phyloP scores from a whole-genome alignment of 768 basidiomycete species.

The Albatrellus ellisii region DNA sequence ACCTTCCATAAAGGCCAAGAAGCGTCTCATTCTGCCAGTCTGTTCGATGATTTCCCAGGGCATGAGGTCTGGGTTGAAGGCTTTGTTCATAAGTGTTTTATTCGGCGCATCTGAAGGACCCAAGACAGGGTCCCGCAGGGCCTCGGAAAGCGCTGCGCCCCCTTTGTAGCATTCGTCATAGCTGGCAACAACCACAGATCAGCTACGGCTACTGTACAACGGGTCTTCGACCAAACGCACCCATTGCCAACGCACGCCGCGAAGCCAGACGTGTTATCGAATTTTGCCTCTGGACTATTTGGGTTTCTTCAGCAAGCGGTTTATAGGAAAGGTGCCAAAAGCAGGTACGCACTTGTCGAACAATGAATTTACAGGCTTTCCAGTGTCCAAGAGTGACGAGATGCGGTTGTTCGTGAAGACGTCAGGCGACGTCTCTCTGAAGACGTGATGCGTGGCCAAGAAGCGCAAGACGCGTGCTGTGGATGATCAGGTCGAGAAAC shows the following conservation, averaged over 20 bases:
- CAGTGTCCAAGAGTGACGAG: constrained; percentile 22
- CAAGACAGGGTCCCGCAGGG: constrained; percentile 21
- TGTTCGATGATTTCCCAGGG: too few species aligned
- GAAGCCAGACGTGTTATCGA: constrained; percentile 6
- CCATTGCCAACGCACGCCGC: constrained; percentile 3
- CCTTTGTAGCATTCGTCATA: constrained; percentile 23
- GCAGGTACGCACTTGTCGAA: not conserved
- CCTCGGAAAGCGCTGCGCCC: too few species aligned
- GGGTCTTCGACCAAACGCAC: not conserved
- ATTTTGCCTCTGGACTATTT: constrained; percentile 1
- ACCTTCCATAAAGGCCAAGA: too few species aligned
- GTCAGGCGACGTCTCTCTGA: constrained; percentile 23
- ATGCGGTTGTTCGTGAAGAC: constrained; percentile 27
- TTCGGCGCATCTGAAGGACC: constrained; percentile 17
- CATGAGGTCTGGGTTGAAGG: constrained; percentile 14
- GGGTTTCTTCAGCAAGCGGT: not conserved
- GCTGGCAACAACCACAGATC: too few species aligned
- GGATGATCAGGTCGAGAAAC: not conserved
- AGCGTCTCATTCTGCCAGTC: too few species aligned
- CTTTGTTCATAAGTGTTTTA: constrained; percentile 17
- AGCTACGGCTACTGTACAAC: constrained; percentile 2
- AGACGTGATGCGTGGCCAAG: constrained; percentile 27
- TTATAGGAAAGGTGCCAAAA: not conserved
- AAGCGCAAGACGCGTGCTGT: constrained; percentile 25
- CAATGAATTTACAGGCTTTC: constrained; percentile 17